Evolutionary conservation across 345 rosid species (phyloP), one percentile per base, ranked within the genome.

Genomic region (Pistacia atlantica): DNA sequence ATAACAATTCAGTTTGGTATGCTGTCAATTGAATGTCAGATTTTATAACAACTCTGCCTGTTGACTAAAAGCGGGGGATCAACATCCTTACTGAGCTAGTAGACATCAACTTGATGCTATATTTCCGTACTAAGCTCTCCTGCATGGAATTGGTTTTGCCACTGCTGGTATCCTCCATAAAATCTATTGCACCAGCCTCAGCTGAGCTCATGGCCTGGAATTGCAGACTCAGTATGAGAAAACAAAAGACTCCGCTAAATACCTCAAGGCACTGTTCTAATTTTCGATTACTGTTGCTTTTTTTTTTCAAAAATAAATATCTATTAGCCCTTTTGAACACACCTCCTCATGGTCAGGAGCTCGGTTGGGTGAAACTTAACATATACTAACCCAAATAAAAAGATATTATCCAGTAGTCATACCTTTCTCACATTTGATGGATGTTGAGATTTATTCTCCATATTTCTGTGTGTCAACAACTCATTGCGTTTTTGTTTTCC

Each of bases 81-180:
- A 58, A 28, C 37, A 61, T 49, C 74, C 85, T 80, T 84, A 86
- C 91, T 18, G 55, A 6, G 77, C 77, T 84, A 51, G 74, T 76
- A 52, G 85, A 77, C 3, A 70, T 80, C 71, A 90, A 63, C 73
- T 84, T 80, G 71, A 73, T 72, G 61, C 87, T 60, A 56, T 67
- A 89, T 78, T 88, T 90, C 80, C 72, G 81, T 51, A 87, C 65
- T 42, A 89, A 80, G 71, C 84, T 69, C 67, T 75, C 79, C 42
- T 70, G 74, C 33, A 31, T 70, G 45, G 73, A 4, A 76, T 63
- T 25, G 57, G 87, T 18, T 58, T 82, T 79, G 51, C 72, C 10
- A 9, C 70, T 17, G 33, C 10, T 4, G 18, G 73, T 38, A 33
- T 67, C 70, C 69, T 83, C 79, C 17, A 13, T 67, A 7, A 75